A percentile compares a stretch with the other conserved stretches of the same genome.
These are phyloP conservation scores for Mortierella sp. DNA, from an alignment of 371 early-diverging fungal genomes.

Conservation along the genomic window DNA sequence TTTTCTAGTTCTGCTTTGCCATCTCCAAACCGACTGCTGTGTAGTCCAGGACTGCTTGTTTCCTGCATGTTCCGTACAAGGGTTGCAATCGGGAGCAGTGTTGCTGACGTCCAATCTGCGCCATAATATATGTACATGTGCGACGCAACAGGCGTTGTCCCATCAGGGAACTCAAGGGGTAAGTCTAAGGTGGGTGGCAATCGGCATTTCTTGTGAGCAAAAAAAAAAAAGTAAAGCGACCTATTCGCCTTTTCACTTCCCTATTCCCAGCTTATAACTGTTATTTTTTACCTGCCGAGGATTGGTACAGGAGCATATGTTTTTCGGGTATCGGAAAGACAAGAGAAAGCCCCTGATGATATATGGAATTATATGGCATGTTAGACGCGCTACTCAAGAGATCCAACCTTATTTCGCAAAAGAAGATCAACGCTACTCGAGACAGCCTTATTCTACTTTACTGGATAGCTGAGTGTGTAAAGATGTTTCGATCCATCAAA, in stretches of 20 bases:
- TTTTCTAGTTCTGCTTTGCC: slow-evolving; percentile 59
- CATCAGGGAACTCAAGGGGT: slow-evolving; percentile 80
- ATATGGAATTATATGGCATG: neutral
- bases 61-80: slow-evolving; percentile 37
- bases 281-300: slow-evolving; percentile 44
- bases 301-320: slow-evolving; percentile 61
- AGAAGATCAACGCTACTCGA: no score
- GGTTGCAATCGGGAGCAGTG: slow-evolving; percentile 58
- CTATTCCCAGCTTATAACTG: no score
- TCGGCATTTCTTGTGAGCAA: no score
- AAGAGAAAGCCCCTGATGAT: slow-evolving; percentile 72
- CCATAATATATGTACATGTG: slow-evolving; percentile 70
- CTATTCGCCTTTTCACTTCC: no score
- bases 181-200: no score
- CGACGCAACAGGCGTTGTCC: slow-evolving; percentile 78
- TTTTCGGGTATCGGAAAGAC: slow-evolving; percentile 78
- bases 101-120: slow-evolving; percentile 63
- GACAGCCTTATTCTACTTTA: slow-evolving; percentile 37
- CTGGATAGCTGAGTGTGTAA: slow-evolving; percentile 79
- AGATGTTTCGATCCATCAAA: slow-evolving; percentile 63
- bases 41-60: slow-evolving; percentile 22
- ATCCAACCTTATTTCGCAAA: no score
- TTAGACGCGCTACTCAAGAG: no score
- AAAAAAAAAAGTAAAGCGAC: no score
- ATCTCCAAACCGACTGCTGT: slow-evolving; percentile 46